Base-by-base conservation (phyloP, 306 rosid species). In the Parietaria judaica region DNA sequence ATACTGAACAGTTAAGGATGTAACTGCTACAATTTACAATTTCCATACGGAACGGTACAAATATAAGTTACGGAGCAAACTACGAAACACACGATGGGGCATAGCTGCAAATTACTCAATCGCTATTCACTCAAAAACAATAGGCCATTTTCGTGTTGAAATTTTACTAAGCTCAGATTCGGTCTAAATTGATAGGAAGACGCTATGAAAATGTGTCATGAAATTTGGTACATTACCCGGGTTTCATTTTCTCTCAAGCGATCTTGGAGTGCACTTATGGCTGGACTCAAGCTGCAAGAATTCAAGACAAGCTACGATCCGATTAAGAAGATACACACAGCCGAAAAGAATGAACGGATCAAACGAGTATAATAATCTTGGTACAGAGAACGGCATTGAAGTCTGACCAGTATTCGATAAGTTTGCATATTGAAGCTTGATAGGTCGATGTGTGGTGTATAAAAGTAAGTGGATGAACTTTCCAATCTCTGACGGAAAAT, bases 351-450 rank as follows among this genome's bases (percentile, higher is more conserved):
- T 13, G 46, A 9, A 48, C 54, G 47, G 64, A 14, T 23, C 31
- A 23, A 23, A n/a, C n/a, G 39, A 64, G 62, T 34, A 68, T 34
- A 34, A 70, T 0, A 63, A 3, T 60, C 59, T 31, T 7, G 64
- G 63, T 17, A 70, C 17, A 41, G 34, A 66, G 63, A 70, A 36
- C 23, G 66, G 54, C 55, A 57, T 54, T 43, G 61, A 63, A 70
- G 54, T 54, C 95, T 84, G 36, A 94, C 99, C 99, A 94, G 78
- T 86, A 86, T 74, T 94, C 97, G 45, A 94, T 94, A 69, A 94
- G 75, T 71, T 94, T 94, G 97, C 99, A 88, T 83, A 94, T 74
- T 63, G 99, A 94, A 80, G 99, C 86, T 75, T 94, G 97, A 74
- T 94, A 94, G 36, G 95, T 94, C 66, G 99, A 88, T 38, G 99